Evolutionary conservation across 306 rosid genomes (phyloP).

Genomic region (Cicer cuneatum): DNA sequence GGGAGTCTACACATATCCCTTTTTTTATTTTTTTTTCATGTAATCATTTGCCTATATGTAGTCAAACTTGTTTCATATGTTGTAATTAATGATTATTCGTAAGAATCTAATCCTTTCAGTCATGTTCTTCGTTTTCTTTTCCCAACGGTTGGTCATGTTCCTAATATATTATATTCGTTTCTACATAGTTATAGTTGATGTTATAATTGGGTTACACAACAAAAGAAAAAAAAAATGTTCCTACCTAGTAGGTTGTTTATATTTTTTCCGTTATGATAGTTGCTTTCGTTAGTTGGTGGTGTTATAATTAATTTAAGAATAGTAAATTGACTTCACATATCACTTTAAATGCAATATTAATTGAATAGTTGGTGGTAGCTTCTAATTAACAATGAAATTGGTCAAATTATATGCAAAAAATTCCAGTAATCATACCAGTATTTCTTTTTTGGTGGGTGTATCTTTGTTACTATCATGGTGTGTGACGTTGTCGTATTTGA

Average conservation of each 20-base stretch:
- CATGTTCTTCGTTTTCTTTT: slow-evolving; percentile 59
- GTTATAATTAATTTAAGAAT: not conserved
- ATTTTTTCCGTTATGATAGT: slow-evolving; percentile 54
- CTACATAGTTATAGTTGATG: slow-evolving; percentile 37
- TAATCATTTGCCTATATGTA: no score
- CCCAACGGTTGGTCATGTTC: slow-evolving; percentile 61
- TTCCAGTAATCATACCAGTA: no score
- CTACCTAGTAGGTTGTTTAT: slow-evolving; percentile 21
- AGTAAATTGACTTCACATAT: not conserved
- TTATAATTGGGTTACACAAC: not conserved
- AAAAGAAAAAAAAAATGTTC: not conserved
- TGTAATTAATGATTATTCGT: slow-evolving; percentile 43
- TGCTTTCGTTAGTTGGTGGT: slow-evolving; percentile 51
- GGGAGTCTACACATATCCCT: slow-evolving; percentile 40
- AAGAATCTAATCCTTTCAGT: slow-evolving; percentile 51
- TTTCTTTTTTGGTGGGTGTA: slow-evolving; percentile 29
- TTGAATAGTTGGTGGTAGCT: no score
- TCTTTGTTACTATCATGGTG: slow-evolving; percentile 43
- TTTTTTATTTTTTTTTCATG: not conserved
- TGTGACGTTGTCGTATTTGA: slow-evolving; percentile 20
- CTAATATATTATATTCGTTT: slow-evolving; percentile 41
- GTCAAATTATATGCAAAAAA: slow-evolving; percentile 38
- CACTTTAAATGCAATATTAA: not conserved
- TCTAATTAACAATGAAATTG: slow-evolving; percentile 9
- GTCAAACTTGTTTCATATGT: slow-evolving; percentile 54